Base-by-base conservation (phyloP, 176 grass and related monocot genomes). In the Pontederia crassipes region DNA sequence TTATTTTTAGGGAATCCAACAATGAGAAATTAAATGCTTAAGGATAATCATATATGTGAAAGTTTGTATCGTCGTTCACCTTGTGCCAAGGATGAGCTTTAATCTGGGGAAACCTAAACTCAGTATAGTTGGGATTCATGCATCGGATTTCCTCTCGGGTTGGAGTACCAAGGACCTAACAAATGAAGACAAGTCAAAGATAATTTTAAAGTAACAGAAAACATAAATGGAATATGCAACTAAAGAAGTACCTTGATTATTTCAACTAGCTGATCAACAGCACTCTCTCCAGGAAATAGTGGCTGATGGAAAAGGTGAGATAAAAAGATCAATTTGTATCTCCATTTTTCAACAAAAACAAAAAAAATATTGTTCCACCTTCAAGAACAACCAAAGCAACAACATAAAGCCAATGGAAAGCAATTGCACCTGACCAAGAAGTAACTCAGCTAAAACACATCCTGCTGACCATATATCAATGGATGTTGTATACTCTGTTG, bases 391-490 rank as follows among this genome's bases (percentile, higher is more conserved):
- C 32, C 32, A 40, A 7, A 40, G 6, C 32, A 40, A 4, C 32
- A 40, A 40, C 32, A 40, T 40, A 40, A 40, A 40, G 32, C 6
- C 32, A 40, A 40, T 40, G 32, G 32, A 61, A 50, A 49, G 15
- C 9, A 58, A 59, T 51, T 40, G 55, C 58, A 95, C 90, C 80
- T 89, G 90, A 55, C 90, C 86, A 77, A 95, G 90, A 72, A 95
- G 86, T 61, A 95, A 67, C 65, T 95, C 90, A 28, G 90, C 86
- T 65, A 95, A 80, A 79, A 95, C 86, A 69, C 90, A 95, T 54
- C 90, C 90, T 78, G 86, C 90, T 58, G 90, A 95, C 90, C 90
- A 95, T 71, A 95, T 95, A 83, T 95, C 90, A 73, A 95, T 95
- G 46, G 86, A 95, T 64, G 85, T 84, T 49, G 86, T 83, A 66